phyloP scores from a whole-genome alignment of 352 stramenopile genomes.

The Phytopythium mirpurense region DNA sequence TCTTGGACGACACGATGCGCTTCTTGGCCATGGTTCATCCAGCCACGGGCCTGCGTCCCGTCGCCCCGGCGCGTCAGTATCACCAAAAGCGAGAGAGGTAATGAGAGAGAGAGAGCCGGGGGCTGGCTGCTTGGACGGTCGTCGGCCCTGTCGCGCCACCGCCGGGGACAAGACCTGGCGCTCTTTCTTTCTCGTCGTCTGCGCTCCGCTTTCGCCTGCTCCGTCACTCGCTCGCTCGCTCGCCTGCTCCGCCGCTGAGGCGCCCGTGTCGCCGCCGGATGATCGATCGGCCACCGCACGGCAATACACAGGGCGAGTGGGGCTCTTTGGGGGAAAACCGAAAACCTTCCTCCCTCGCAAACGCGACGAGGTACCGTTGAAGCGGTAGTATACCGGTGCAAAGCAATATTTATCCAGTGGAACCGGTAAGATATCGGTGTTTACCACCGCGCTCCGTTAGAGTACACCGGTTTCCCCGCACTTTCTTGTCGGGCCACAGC shows the following conservation, averaged over 20 bases:
- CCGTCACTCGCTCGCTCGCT: neutral
- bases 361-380: neutral
- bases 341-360: neutral
- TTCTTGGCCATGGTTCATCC: constrained; percentile 60
- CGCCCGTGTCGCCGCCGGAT: neutral
- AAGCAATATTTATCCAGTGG: no score
- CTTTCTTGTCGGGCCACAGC: neutral
- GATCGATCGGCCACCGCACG: neutral
- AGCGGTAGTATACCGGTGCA: neutral
- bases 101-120: no score
- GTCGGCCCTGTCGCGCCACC: no score
- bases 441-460: no score
- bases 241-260: no score
- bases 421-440: neutral
- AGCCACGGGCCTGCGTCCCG: neutral
- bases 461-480: neutral
- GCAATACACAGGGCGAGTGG: neutral
- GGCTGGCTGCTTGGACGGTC: no score
- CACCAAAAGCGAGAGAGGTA: no score
- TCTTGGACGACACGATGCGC: constrained; percentile 86
- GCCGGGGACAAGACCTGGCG: no score
- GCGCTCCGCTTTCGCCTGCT: no score
- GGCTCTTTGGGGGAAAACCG: neutral
- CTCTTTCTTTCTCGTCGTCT: no score
- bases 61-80: no score